These are phyloP conservation scores for Monilinia laxa DNA, from an alignment of 2,329 filamentous ascomycete species.

Conservation along the genomic window DNA sequence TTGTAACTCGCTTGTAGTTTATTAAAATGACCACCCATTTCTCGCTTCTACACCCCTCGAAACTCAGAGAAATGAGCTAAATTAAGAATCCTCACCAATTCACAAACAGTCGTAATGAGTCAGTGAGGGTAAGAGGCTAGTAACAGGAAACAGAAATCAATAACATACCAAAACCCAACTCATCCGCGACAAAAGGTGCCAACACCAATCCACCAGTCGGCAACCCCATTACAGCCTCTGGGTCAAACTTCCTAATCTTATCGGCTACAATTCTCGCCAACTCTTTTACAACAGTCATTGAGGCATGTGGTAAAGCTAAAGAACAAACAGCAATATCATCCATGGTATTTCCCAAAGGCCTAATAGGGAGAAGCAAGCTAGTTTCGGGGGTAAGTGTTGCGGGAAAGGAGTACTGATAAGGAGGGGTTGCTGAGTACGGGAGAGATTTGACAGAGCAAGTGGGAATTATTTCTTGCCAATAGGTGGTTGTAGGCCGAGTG, in stretches of 20 bases:
- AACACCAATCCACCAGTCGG: slow-evolving; percentile 12
- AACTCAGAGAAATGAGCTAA: no score
- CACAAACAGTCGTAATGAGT: background rate
- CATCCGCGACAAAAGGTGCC: slow-evolving; percentile 12
- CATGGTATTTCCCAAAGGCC: background rate
- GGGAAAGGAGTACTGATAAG: slow-evolving; percentile 5
- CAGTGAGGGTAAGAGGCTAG: background rate
- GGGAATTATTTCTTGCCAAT: slow-evolving; percentile 15
- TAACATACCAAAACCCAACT: slow-evolving; percentile 9
- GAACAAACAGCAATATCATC: slow-evolving; percentile 6
- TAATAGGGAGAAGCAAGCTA: slow-evolving; percentile 6
- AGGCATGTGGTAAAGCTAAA: slow-evolving; percentile 10
- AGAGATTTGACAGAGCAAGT: background rate
- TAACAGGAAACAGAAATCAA: background rate
- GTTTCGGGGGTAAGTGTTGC: background rate
- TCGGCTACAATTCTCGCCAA: slow-evolving; percentile 2
- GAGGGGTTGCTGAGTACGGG: slow-evolving; percentile 1
- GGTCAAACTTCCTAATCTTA: slow-evolving; percentile 4
- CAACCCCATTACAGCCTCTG: slow-evolving; percentile 5
- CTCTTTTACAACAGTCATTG: slow-evolving; percentile 8
- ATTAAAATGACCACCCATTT: no score
- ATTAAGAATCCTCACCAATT: background rate
- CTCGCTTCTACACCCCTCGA: no score
- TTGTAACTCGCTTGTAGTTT: background rate
- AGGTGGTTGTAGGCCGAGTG: slow-evolving; percentile 8